Evolutionary conservation across 768 basidiomycete species (phyloP).

Genomic region (Dendrothele bispora): DNA sequence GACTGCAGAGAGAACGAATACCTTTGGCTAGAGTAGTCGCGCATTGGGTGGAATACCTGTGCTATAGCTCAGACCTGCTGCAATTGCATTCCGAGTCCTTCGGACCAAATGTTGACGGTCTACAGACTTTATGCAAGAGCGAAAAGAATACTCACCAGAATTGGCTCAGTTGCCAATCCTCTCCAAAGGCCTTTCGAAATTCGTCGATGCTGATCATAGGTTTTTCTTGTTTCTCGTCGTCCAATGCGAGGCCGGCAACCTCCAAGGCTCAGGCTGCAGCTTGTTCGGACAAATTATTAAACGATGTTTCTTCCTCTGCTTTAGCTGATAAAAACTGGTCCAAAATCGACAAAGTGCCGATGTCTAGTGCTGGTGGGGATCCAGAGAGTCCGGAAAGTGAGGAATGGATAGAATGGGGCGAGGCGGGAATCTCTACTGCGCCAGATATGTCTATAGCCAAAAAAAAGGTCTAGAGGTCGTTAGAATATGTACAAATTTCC

Average conservation of each 20-base stretch:
- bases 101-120: too few relatives aligned
- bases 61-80: constrained; percentile 2
- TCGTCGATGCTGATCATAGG: constrained; percentile 45
- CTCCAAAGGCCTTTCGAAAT: constrained; percentile 41
- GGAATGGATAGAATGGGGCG: not conserved
- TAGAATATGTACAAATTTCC: too few relatives aligned
- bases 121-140: not conserved
- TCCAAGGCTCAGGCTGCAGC: constrained; percentile 30
- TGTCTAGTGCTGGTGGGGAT: constrained; percentile 36
- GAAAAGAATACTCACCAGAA: constrained; percentile 40
- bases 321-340: constrained; percentile 38
- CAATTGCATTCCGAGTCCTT: constrained; percentile 9
- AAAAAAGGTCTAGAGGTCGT: too few relatives aligned
- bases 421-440: not conserved
- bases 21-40: constrained; percentile 35
- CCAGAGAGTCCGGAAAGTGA: constrained; percentile 20
- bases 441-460: not conserved
- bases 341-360: constrained; percentile 38
- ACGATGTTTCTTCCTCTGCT: constrained; percentile 43
- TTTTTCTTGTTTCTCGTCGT: constrained; percentile 23
- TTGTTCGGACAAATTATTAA: constrained; percentile 37
- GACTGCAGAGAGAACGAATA: constrained; percentile 31
- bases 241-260: constrained; percentile 31
- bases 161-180: constrained; percentile 53
- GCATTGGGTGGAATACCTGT: constrained; percentile 43